Evolutionary conservation across 805 yeast species (phyloP), one percentile per base, ranked within the genome.

Genomic region (Vanderwaltozyma verrucispora): DNA sequence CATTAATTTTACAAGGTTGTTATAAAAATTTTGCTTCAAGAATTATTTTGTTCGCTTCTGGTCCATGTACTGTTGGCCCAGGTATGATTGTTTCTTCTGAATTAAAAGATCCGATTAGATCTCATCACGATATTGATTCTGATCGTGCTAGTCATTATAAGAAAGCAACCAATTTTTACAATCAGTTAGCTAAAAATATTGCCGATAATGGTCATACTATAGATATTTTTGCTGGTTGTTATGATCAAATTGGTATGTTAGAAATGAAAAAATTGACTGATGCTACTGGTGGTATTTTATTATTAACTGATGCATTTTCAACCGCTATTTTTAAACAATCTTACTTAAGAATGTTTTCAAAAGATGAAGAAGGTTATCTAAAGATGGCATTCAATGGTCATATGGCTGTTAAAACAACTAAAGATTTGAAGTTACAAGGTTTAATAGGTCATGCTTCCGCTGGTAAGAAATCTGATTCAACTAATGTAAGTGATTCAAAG

Each of bases 91-190:
- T 92, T 21, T 85, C 89, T 32, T 77, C 80, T 18, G 92, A 87
- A 60, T 72, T 92, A 59, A 83, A 84, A 58, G 98, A 92, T 63
- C 96, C 98, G 34, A 82, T 92, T 51, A 77, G 99, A 68, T 92
- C 98, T 8, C 99, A 92, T 64, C 85, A 83, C 54, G 98, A 92
- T 59, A 84, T 92, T 48, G 97, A 92, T 60, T 79, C 87, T 48
- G 96, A 89, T 51, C 63, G 72, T 35, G 94, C 95, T 39, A 80
- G 80, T 54, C 95, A 87, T 59, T 84, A 77, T 65, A 80, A 83
- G 54, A 84, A 83, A 59, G 94, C 96, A 9, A 73, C 72, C 50
- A 80, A 84, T 59, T 87, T 76, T 54, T 88, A 87, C 61, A 88
- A 82, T 44, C 65, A 69, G 28, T 59, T 88, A 33, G 81, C 94